phyloP scores from a whole-genome alignment of 1,139 yeast genomes.

The Suhomyces taliae region DNA sequence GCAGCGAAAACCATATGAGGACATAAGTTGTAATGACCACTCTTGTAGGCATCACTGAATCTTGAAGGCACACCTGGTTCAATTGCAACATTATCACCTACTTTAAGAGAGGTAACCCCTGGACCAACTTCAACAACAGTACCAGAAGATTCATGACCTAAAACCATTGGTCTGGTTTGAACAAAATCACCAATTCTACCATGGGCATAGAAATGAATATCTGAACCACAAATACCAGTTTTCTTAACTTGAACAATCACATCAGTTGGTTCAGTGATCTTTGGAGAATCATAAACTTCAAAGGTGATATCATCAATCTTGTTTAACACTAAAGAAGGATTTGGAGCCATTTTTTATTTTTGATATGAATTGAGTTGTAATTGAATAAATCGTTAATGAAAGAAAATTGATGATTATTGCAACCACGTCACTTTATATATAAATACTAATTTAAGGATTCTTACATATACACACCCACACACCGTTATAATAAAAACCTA shows the following conservation, averaged over 20 bases:
- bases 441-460: too few species aligned
- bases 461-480: too few species aligned
- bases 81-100: constrained; percentile 82
- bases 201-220: constrained; percentile 77
- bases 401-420: too few species aligned
- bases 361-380: too few species aligned
- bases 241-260: constrained; percentile 73
- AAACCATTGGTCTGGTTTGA: constrained; percentile 63
- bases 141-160: constrained; percentile 81
- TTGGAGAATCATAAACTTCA: constrained; percentile 68
- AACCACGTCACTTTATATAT: too few species aligned
- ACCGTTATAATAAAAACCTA: too few species aligned
- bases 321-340: constrained; percentile 72
- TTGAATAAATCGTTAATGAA: too few species aligned
- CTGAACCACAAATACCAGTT: constrained; percentile 90
- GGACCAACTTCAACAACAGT: constrained; percentile 65
- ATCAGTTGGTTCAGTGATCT: constrained; percentile 58
- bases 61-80: constrained; percentile 76
- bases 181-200: constrained; percentile 77
- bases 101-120: constrained; percentile 57
- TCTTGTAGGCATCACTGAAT: constrained; percentile 68
- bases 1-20: constrained; percentile 87
- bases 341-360: constrained; percentile 18
- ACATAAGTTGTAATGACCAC: constrained; percentile 77
- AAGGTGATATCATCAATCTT: constrained; percentile 62